Base-by-base conservation (phyloP, 192 early-diverging fungal species). In the Mortierella claussenii region DNA sequence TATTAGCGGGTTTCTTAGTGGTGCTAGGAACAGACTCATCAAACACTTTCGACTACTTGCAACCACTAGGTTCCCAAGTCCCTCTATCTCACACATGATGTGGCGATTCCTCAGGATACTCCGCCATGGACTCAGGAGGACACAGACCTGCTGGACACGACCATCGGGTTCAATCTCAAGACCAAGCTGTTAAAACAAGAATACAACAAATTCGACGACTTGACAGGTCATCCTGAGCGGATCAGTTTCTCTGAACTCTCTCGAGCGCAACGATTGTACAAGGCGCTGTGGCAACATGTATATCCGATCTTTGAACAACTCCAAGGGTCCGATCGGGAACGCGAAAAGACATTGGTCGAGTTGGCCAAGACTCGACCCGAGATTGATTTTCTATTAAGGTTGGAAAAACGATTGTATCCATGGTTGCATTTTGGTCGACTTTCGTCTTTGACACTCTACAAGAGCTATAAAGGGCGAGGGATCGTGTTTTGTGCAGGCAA, bases 401-500 rank as follows among this genome's bases (percentile, higher is more conserved):
- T 84, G 1, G 83, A 84, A 26, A 40, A 57, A 11, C 33, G 49
- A 18, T 47, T 84, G 15, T 84, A 65, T 45, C 80, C 83, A 15
- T 84, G 83, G 83, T 26, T 82, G 11, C 60, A 69, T 5, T 76
- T 63, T 31, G 48, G 45, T 0, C 79, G 73, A 26, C 55, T 42
- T 26, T 59, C 68, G 20, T 76, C 68, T 11, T 84, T 84, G 53
- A 66, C 74, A 23, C 68, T 83, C 9, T 65, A 68, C 20, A 45
- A 61, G 1, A 44, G 53, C 9, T 63, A 51, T 33, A 32, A 65
- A 4, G 63, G 69, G 1, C 60, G 68, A 26, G 86, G 86, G 10
- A 63, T 87, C 42, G 85, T 86, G 20, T 71, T 87, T 37, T 82
- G 82, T 52, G 83, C 79, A 2, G 78, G 81, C 21, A 82, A 82